Conservation (phyloP, 257 asterid genomes). For the Gynochthodes officinalis region DNA sequence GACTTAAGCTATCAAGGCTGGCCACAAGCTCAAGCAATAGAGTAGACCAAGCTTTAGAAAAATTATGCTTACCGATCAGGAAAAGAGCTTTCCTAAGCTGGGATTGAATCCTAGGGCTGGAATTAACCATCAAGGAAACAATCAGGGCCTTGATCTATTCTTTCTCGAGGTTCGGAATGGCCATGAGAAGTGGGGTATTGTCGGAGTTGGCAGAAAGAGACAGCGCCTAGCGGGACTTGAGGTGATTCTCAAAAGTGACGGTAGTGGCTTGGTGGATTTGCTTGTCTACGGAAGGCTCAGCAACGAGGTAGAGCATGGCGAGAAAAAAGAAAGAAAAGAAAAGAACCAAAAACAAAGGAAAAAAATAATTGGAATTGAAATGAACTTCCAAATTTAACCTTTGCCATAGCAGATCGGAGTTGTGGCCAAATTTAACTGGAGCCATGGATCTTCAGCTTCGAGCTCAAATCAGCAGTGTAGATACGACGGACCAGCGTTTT, state of each 20-base stretch:
- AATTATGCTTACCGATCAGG: conserved; percentile 76
- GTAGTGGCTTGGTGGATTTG: conserved; percentile 93
- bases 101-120: conserved; percentile 60
- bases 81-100: conserved; percentile 87
- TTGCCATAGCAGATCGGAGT: no score
- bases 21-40: conserved; percentile 75
- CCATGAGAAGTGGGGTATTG: conserved; percentile 17
- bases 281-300: conserved; percentile 69
- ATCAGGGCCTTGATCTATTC: conserved; percentile 69
- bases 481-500: no score
- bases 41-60: conserved; percentile 66
- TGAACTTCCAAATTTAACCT: no score
- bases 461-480: no score
- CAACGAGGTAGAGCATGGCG: conserved; percentile 84
- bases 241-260: conserved; percentile 79
- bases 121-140: conserved; percentile 61
- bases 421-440: no score
- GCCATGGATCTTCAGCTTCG: no score
- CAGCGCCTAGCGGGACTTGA: conserved; percentile 63
- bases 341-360: no score
- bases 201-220: conserved; percentile 25
- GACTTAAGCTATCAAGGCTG: conserved; percentile 51
- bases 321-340: no score
- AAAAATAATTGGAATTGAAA: no score
- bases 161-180: conserved; percentile 62